Evolutionary conservation across 129 eudicot species (phyloP), one percentile per base, ranked within the genome.

Genomic region (Artemisia tridentata): DNA sequence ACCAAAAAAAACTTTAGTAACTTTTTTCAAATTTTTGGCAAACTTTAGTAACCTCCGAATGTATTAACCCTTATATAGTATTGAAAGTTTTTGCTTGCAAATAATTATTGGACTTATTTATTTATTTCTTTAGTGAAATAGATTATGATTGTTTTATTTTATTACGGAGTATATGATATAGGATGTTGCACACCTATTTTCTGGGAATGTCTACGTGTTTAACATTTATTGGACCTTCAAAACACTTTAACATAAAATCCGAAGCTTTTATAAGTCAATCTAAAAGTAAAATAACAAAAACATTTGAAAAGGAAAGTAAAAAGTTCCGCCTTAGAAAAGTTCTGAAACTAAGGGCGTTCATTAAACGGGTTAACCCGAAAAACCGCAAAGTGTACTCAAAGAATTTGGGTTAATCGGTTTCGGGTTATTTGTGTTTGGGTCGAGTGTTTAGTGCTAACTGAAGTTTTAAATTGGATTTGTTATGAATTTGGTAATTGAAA

Each of bases 201-300:
- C 34, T 20, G 5, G 34, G 29, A 54, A 19, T 66, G 56, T 34
- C 16, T 12, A 19, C 20, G 53, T 48, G 71, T 48, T 7, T 14
- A 67, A 14, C 58, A 48, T 48, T 67, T 12, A 46, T 23, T 67
- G 71, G 71, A 67, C 71, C 71, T 67, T 7, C 71, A 48, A 45
- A 20, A 47, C 16, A 21, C 58, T 48, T 64, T 41, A 13, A 2
- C 57, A 13, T 67, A 23, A 58, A 14, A 67, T 67, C 57, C 16
- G 23, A 67, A 67, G 45, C 58, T 66, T 66, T 38, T 66, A 13
- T 16, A 66, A 43, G 43, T 19, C 20, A 16, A 13, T 47, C 29
- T 16, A 12, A 20, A 43, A 18, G 69, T 21, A 11, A 21, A 48
- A 48, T 13, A 47, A 47, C 13, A 21, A 67, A 67, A 67, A 67